Evolutionary conservation across 306 rosid genomes (phyloP).

Genomic region (Vachellia pachyceras): DNA sequence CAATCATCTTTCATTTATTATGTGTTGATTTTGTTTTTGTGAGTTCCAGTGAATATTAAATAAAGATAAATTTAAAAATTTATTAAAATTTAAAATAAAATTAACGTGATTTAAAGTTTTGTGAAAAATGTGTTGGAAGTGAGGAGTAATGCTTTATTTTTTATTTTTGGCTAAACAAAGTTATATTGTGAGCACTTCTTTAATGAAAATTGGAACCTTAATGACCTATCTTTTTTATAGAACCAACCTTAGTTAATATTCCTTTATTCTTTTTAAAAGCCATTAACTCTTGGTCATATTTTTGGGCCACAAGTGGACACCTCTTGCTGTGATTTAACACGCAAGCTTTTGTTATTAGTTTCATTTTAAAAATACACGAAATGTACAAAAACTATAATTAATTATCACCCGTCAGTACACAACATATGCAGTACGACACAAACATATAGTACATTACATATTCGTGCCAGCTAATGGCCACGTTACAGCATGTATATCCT

Average conservation of each 20-base stretch:
- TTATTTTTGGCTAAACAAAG: no score
- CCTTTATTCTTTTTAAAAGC: background rate
- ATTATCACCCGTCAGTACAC: background rate
- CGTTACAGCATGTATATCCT: background rate
- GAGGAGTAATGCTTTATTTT: no score
- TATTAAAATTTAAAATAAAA: no score
- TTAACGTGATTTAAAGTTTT: no score
- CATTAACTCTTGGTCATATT: background rate
- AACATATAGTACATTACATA: background rate
- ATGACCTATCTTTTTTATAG: no score
- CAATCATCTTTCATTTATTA: no score
- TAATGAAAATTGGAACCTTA: no score
- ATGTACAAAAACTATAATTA: background rate
- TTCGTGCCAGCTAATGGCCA: background rate
- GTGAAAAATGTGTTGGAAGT: no score
- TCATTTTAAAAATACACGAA: background rate
- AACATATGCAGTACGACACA: background rate
- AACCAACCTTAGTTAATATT: background rate
- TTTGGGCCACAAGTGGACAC: background rate
- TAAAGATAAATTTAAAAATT: no score
- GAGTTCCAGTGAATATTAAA: no score
- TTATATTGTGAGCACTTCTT: no score
- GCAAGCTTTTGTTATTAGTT: background rate
- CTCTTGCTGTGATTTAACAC: background rate
- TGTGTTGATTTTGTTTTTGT: no score